These are phyloP conservation scores for Acanthamoeba lenticulata DNA, from an alignment of 208 protist genomes.

Conservation along the genomic window DNA sequence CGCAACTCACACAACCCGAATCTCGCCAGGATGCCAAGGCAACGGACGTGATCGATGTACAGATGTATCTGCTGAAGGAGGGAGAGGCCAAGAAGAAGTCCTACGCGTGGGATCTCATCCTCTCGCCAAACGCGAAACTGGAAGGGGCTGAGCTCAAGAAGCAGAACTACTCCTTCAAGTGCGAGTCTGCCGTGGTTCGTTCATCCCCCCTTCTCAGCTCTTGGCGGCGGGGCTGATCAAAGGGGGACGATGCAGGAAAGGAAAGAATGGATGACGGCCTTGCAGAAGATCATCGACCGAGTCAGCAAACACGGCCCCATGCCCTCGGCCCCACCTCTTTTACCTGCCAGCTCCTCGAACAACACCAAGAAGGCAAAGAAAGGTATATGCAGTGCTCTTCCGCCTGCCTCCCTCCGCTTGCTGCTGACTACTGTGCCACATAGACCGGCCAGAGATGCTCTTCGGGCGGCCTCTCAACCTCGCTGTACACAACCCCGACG, in stretches of 20 bases:
- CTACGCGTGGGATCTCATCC: slow-evolving; percentile 58
- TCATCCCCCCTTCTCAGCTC: too few species aligned
- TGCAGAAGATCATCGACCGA: slow-evolving; percentile 31
- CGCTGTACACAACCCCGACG: slow-evolving; percentile 61
- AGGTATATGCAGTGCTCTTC: too few species aligned
- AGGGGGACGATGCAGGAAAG: slow-evolving; percentile 25
- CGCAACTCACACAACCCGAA: neutral
- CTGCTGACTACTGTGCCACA: too few species aligned
- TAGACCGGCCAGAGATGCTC: neutral
- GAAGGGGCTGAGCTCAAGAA: neutral
- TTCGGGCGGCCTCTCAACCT: slow-evolving; percentile 27
- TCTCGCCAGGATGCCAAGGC: neutral
- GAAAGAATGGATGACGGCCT: slow-evolving; percentile 17
- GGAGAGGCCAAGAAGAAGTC: slow-evolving; percentile 54
- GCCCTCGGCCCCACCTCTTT: slow-evolving; percentile 34
- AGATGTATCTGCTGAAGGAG: slow-evolving; percentile 38
- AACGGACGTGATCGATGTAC: slow-evolving; percentile 27
- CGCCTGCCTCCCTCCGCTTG: too few species aligned
- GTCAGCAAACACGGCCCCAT: slow-evolving; percentile 9
- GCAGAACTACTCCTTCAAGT: slow-evolving; percentile 52
- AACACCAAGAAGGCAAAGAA: neutral
- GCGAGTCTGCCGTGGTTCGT: neutral
- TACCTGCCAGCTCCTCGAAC: neutral
- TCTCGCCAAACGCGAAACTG: slow-evolving; percentile 40
- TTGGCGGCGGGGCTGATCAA: too few species aligned